Base-by-base conservation (phyloP, 768 basidiomycete genomes). In the Inosperma sp. region DNA sequence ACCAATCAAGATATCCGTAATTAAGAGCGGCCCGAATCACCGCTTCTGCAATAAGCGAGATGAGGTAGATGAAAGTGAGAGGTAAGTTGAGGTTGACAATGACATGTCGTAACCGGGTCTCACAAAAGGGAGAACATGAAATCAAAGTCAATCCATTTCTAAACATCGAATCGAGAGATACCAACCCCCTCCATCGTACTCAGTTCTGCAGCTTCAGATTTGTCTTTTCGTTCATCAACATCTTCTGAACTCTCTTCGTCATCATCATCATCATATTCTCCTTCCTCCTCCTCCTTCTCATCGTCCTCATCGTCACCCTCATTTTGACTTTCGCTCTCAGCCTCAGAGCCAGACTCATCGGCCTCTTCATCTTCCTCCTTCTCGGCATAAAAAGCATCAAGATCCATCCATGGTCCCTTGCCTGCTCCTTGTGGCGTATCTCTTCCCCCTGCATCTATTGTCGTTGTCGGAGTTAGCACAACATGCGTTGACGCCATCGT, bases 321-420 rank as follows among this genome's bases (percentile, higher is more conserved):
- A 2, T 57, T 60, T 55, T 57, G 57, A 7, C 52, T 61, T 1
- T 49, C 57, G 13, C 53, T 56, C 9, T 49, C 57, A 0, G 57
- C 62, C 0, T 59, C 64, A n/a, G 59, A 63, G 1, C 59, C 61
- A 0, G 56, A 61, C 8, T 59, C 63, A 1, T 58, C 65, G 7
- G 64, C 66, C 2, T 65, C 67, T 10, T 67, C 66, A 0, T 60
- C 65, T 1, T 68, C 69, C 1, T 62, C 64, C 1, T 63, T 62
- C 0, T 59, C 66, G 4, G 59, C 64, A 7, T 91, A 92, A 62
- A 92, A 93, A 54, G 79, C 74, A 59, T 92, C 86, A 56, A 92
- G 66, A 66, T 92, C 79, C 63, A 72, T 81, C 55, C 69, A 71
- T 31, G 72, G 72, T 35, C 72, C 78, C 50, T 73, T 74, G 45